Evolutionary conservation across 352 stramenopile species (phyloP), one percentile per base, ranked within the genome.

Genomic region (Pythium scleroteichum): DNA sequence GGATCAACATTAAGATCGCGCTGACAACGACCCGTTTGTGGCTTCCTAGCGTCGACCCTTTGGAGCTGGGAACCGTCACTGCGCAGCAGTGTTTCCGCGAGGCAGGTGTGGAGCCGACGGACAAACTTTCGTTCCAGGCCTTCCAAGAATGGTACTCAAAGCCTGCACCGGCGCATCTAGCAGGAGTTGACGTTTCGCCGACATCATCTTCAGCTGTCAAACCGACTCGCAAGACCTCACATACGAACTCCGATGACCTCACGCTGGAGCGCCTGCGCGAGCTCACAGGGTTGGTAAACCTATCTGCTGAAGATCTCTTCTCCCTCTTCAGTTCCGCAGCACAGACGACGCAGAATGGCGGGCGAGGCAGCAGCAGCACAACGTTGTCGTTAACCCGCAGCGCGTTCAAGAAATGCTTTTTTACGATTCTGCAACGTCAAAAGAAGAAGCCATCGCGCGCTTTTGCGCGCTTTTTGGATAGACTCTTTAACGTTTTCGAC

Each of bases 131-230:
- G 13, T 94, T 87, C 44, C 72, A 82, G 13, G 80, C 76, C 23
- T 95, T 95, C 53, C 76, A 72, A 9, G 48, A 75, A 62, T 95
- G 86, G 86, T 95, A 92, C 63, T 87, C 76, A 8, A 84, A 85
- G 49, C 78, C 84, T 45, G 76, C 75, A 17, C 72, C 76, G 20
- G 78, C 72, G 13, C 73, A 86, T 32, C 59, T 35, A 35, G 29
- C 29, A 5, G 29, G 57, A 26, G 58, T 55, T 13, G 64, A 26
- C 5, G 14, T 38, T 5, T 47, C 51, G 9, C 51, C 51, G 5
- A 26, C 17, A 13, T 35, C 51, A 29, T 20, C 35, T 6, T 23
- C 51, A 3, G 8, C 27, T 19, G 24, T 2, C 24, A 49, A 39
- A 12, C 8, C 27, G 22, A 26, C 16, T 6, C 4, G 23, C 47